Conservation (phyloP, 2,329 filamentous ascomycete species). For the Penicillium thymicola region DNA sequence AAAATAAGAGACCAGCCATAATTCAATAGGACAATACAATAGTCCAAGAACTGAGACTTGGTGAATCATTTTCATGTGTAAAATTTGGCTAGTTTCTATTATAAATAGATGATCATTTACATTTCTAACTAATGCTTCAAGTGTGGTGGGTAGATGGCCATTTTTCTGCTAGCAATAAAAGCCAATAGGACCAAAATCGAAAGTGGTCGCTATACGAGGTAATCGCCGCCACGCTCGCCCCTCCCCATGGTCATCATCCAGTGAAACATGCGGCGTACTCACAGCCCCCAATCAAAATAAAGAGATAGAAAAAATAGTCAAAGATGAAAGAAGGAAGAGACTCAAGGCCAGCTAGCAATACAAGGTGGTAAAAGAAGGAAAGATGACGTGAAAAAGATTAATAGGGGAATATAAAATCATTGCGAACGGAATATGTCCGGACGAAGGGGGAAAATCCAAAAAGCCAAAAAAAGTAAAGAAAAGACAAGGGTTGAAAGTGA, state of each 20-base stretch:
- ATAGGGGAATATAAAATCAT: slow-evolving; percentile 27
- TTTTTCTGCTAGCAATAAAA: slow-evolving; percentile 2
- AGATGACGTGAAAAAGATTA: slow-evolving; percentile 28
- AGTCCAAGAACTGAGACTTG: not conserved
- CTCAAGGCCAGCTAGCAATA: slow-evolving; percentile 42
- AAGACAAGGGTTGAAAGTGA: slow-evolving; percentile 18
- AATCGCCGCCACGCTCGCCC: not conserved
- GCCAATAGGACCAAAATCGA: slow-evolving; percentile 11
- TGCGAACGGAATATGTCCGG: slow-evolving; percentile 26
- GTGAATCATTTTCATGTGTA: not conserved
- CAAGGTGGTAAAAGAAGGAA: slow-evolving; percentile 32
- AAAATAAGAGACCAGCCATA: not conserved
- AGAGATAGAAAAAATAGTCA: slow-evolving; percentile 17
- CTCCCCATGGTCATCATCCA: slow-evolving; percentile 6
- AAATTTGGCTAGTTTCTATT: not conserved
- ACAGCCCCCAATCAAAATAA: slow-evolving; percentile 10
- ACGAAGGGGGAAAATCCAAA: slow-evolving; percentile 22
- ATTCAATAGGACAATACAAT: not conserved
- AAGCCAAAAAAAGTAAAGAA: slow-evolving; percentile 23
- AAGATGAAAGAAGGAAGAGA: slow-evolving; percentile 23
- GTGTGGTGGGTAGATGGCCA: not conserved
- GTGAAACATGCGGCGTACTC: slow-evolving; percentile 6
- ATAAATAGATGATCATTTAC: not conserved
- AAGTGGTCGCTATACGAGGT: not conserved
- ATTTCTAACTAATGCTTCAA: not conserved